These are phyloP conservation scores for Hypoxylon sp. DNA, from an alignment of 2,329 filamentous ascomycete genomes.

Conservation along the genomic window DNA sequence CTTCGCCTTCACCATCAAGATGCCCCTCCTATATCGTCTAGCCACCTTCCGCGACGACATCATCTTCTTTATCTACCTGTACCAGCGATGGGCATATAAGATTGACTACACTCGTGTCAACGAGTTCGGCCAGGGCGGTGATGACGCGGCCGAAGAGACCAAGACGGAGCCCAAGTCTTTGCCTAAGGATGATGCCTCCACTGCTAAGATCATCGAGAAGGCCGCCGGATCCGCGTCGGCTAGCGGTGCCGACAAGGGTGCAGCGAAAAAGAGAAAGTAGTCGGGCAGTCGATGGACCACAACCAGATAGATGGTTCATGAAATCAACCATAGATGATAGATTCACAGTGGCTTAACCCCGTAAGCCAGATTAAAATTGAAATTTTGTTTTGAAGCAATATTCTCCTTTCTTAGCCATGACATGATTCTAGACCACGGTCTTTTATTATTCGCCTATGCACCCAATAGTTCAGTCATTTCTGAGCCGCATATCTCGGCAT, in stretches of 20 bases:
- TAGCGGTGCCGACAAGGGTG: slow-evolving; percentile 63
- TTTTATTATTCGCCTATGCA: not conserved
- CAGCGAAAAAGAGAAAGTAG: slow-evolving; percentile 62
- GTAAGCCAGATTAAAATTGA: not conserved
- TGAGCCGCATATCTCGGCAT: not conserved
- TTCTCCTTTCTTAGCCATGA: not conserved
- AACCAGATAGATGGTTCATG: not conserved
- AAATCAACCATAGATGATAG: not conserved
- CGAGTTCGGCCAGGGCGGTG: slow-evolving; percentile 98
- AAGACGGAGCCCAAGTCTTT: slow-evolving; percentile 55
- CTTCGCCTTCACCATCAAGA: slow-evolving; percentile 99
- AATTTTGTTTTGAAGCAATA: not conserved
- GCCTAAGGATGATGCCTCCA: slow-evolving; percentile 43
- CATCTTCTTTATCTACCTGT: slow-evolving; percentile 98
- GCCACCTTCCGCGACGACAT: slow-evolving; percentile 94
- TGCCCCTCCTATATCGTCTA: slow-evolving; percentile 92
- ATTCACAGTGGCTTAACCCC: not conserved
- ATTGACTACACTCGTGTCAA: slow-evolving; percentile 93
- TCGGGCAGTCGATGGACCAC: slow-evolving; percentile 46
- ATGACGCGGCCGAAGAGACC: slow-evolving; percentile 74
- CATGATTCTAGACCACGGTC: not conserved
- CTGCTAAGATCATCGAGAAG: slow-evolving; percentile 36
- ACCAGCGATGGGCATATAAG: slow-evolving; percentile 93
- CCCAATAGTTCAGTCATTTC: not conserved
- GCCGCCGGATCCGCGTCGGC: slow-evolving; percentile 58